Evolutionary conservation across 2,329 filamentous ascomycete genomes (phyloP).

Genomic region (Rutstroemia sydowiana): DNA sequence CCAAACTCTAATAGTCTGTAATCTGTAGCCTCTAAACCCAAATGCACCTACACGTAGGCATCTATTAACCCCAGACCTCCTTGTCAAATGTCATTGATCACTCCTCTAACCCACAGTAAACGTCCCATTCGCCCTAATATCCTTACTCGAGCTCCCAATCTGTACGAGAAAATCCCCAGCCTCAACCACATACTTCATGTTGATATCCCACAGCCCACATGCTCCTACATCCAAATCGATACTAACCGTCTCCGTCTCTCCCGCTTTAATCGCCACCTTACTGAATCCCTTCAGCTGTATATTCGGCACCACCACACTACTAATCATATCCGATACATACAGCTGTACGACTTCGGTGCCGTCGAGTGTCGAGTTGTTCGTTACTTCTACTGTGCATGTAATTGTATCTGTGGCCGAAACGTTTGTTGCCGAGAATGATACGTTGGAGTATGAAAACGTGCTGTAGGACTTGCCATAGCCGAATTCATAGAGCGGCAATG

Average conservation of each 20-base stretch:
- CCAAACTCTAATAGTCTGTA: too few relatives aligned
- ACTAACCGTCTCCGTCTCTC: slow-evolving; percentile 44
- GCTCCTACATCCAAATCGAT: slow-evolving; percentile 58
- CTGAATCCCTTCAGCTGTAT: slow-evolving; percentile 63
- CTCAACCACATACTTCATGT: slow-evolving; percentile 68
- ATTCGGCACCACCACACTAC: slow-evolving; percentile 57
- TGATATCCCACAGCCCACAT: slow-evolving; percentile 64
- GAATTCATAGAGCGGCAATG: slow-evolving; percentile 75
- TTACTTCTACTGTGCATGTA: slow-evolving; percentile 46
- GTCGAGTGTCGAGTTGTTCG: slow-evolving; percentile 48
- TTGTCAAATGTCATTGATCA: too few relatives aligned
- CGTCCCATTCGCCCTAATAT: slow-evolving; percentile 48
- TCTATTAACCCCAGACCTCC: too few relatives aligned
- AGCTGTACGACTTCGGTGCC: slow-evolving; percentile 50
- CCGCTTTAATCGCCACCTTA: slow-evolving; percentile 53
- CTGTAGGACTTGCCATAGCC: slow-evolving; percentile 73
- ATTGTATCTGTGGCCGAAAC: slow-evolving; percentile 39
- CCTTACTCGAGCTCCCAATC: slow-evolving; percentile 52
- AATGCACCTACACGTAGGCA: too few relatives aligned
- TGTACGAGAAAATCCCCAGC: slow-evolving; percentile 57
- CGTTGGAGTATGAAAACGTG: slow-evolving; percentile 46
- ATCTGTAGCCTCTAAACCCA: too few relatives aligned
- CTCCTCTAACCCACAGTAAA: slow-evolving; percentile 39
- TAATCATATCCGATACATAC: slow-evolving; percentile 44
- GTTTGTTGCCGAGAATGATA: slow-evolving; percentile 36